Evolutionary conservation across 768 basidiomycete species (phyloP).

Genomic region (Mycena amicta): DNA sequence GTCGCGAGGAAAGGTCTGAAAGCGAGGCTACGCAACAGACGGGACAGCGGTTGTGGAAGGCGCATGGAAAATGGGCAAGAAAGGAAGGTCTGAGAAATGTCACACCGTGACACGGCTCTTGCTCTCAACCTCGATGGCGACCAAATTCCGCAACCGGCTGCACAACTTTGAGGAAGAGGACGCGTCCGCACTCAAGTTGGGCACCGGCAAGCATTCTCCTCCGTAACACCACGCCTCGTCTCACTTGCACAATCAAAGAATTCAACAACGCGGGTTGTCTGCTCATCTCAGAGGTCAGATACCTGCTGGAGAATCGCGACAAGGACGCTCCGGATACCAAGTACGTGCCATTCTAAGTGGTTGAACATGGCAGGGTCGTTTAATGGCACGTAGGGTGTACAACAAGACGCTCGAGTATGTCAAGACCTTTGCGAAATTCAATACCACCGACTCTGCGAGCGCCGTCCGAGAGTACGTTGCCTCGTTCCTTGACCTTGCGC

Average conservation of each 20-base stretch:
- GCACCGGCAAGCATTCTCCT: background rate
- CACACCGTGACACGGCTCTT: too few species aligned
- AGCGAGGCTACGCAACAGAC: too few species aligned
- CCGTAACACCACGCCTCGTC: too few species aligned
- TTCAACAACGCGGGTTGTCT: constrained; percentile 92
- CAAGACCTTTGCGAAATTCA: constrained; percentile 89
- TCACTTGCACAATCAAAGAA: constrained; percentile 54
- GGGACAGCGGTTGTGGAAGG: too few species aligned
- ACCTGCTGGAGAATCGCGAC: constrained; percentile 83
- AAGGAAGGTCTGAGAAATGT: too few species aligned
- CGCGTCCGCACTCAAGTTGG: constrained; percentile 3
- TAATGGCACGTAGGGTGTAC: constrained; percentile 64
- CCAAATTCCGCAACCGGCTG: constrained; percentile 3
- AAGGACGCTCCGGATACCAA: constrained; percentile 87
- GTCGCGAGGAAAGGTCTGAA: too few species aligned
- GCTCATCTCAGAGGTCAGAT: constrained; percentile 90
- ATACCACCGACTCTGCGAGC: constrained; percentile 78
- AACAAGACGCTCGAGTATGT: constrained; percentile 94
- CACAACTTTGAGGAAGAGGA: constrained; percentile 4
- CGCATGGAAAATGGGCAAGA: too few species aligned
- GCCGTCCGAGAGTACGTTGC: constrained; percentile 83
- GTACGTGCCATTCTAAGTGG: constrained; percentile 44
- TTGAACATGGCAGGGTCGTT: background rate
- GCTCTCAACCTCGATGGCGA: background rate
- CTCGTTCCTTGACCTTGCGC: too few species aligned